Percentiles rank a stretch among this genome's conserved stretches.
Evolutionary conservation across 2,329 filamentous ascomycete genomes (phyloP).

Genomic region (Nemania abortiva): DNA sequence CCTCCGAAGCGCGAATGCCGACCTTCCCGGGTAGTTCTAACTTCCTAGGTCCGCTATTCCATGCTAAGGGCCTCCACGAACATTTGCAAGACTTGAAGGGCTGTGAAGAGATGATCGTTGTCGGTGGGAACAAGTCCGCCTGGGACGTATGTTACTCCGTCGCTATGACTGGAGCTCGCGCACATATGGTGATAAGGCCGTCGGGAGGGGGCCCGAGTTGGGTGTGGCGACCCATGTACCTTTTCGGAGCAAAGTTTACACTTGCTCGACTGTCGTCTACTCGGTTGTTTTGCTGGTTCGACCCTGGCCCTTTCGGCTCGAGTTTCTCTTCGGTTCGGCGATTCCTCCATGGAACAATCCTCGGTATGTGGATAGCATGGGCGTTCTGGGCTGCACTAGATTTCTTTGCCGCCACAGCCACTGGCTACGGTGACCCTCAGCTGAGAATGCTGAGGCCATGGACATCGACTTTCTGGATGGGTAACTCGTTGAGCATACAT

Average conservation of each 20-base stretch:
- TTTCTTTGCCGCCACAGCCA: conserved; percentile 11
- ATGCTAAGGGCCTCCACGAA: conserved; percentile 24
- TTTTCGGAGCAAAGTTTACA: conserved; percentile 12
- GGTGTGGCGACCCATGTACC: conserved; percentile 31
- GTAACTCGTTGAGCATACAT: conserved; percentile 35
- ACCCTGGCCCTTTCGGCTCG: conserved; percentile 27
- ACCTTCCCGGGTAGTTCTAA: conserved; percentile 15
- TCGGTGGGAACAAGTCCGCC: conserved; percentile 36
- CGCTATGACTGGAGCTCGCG: conserved; percentile 17
- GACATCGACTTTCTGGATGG: conserved; percentile 36
- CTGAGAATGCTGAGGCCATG: conserved; percentile 29
- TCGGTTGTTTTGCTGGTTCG: conserved; percentile 30
- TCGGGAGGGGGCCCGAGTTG: conserved; percentile 32
- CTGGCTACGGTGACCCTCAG: conserved; percentile 19
- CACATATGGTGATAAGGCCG: conserved; percentile 30
- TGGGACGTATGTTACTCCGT: conserved; percentile 36
- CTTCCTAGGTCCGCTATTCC: conserved; percentile 29
- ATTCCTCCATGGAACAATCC: conserved; percentile 21
- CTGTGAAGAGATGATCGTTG: conserved; percentile 22
- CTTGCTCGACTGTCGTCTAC: conserved; percentile 30
- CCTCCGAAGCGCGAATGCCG: conserved; percentile 32
- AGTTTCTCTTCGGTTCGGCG: conserved; percentile 15
- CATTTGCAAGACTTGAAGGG: conserved; percentile 14
- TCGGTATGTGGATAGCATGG: conserved; percentile 20
- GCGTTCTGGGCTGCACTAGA: conserved; percentile 28